Base-by-base conservation (phyloP, 108 stramenopile species). In the Cyclotella cryptica region DNA sequence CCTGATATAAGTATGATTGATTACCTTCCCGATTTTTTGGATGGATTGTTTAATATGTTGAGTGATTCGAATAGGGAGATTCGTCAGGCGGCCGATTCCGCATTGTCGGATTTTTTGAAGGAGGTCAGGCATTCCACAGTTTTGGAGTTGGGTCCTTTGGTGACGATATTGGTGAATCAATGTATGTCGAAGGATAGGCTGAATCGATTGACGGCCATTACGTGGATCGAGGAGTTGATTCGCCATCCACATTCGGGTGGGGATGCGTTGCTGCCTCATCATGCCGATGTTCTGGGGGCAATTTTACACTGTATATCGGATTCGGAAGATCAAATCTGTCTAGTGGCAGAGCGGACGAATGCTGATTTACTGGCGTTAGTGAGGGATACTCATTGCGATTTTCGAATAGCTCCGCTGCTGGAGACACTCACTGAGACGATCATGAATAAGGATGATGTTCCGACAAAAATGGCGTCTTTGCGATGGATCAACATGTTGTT, bases 401-500 rank as follows among this genome's bases (percentile, higher is more conserved):
- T 98, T 71, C 92, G 94, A 63, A 81, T 98, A 39, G 71, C 85
- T 55, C 92, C 96, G 10, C 61, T 99, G 64, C 82, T 99, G 44
- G 87, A 96, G 43, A 92, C 96, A 11, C 84, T 99, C 45, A 96
- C 84, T 19, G 87, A 84, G 51, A 96, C 98, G 82, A 72, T 98
- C 27, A 72, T 90, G 46, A 86, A 87, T 41, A 91, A 92, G 62
- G 92, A 93, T 70, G 90, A 97, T 80, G 97, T 98, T 35, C 95
- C 96, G 4, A 98, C 98, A 26, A 96, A 98, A 69, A 93, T 98
- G 91, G 95, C 96, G 26, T 78, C 88, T 0, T 66, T 98, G 72
- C 78, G 88, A 49, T 99, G 99, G 99, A 96, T 98, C 80, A 95
- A 97, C 62, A 98, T 99, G 99, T 83, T 99, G 68, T 88, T 98